Evolutionary conservation across 352 stramenopile genomes (phyloP).

Genomic region (Phytophthora podocarpi): DNA sequence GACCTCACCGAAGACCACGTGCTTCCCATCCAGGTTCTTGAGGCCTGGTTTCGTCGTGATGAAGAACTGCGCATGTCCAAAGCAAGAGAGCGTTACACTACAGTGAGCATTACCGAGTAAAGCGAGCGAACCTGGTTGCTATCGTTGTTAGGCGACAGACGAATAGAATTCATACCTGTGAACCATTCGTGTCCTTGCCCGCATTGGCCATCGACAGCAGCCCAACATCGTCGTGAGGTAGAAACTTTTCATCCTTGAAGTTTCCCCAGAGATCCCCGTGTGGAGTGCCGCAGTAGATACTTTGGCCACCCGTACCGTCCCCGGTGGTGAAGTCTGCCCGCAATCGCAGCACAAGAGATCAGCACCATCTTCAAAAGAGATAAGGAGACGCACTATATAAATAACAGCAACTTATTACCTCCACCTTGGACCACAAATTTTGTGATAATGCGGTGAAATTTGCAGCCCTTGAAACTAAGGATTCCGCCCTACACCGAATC

Average conservation of each 20-base stretch:
- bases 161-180: constrained; percentile 48
- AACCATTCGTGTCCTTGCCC: constrained; percentile 74
- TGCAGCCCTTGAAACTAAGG: constrained; percentile 87
- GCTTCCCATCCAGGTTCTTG: constrained; percentile 92
- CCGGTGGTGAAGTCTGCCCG: constrained; percentile 60
- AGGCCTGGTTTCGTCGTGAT: constrained; percentile 72
- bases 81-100: not conserved
- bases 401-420: constrained; percentile 30
- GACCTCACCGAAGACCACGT: constrained; percentile 97
- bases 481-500: constrained; percentile 23
- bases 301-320: constrained; percentile 78
- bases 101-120: too few relatives aligned
- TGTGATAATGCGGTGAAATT: constrained; percentile 93
- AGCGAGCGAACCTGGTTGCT: too few relatives aligned
- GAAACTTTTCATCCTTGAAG: constrained; percentile 84
- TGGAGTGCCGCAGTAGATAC: constrained; percentile 73
- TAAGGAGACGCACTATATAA: not conserved
- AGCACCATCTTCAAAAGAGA: not conserved
- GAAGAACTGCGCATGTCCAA: constrained; percentile 60
- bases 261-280: constrained; percentile 82
- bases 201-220: constrained; percentile 87
- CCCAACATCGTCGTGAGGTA: constrained; percentile 72
- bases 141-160: not conserved
- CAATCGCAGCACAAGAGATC: not conserved
- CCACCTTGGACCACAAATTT: constrained; percentile 92